These are phyloP conservation scores for Fagus crenata DNA, from an alignment of 306 rosid species.

Conservation along the genomic window DNA sequence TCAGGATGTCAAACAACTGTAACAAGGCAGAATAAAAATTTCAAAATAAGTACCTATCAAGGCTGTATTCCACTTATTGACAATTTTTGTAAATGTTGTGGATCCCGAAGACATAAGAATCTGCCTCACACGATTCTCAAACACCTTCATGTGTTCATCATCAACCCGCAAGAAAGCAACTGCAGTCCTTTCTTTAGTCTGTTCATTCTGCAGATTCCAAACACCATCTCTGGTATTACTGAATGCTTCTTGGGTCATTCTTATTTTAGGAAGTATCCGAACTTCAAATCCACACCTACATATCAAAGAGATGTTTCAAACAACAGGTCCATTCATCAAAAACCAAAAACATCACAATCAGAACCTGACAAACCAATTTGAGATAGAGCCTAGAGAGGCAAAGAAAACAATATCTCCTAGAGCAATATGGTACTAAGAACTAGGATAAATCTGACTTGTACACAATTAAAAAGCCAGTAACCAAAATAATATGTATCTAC, in stretches of 20 bases:
- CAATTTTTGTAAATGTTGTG: constrained; percentile 95
- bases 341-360: background rate
- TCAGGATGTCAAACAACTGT: background rate
- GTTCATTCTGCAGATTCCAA: constrained; percentile 98
- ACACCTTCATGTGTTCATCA: constrained; percentile 97
- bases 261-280: constrained; percentile 94
- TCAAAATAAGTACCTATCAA: constrained; percentile 60
- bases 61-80: constrained; percentile 98
- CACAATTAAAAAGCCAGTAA: background rate
- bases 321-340: constrained; percentile 8
- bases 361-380: background rate
- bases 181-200: constrained; percentile 93
- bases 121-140: constrained; percentile 98
- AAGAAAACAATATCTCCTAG: background rate
- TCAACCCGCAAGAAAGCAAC: constrained; percentile 97
- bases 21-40: background rate
- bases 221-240: constrained; percentile 94
- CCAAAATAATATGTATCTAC: background rate
- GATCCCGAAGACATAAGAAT: constrained; percentile 99
- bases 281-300: constrained; percentile 94
- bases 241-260: constrained; percentile 98
- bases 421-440: background rate
- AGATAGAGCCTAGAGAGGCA: background rate
- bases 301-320: constrained; percentile 7
- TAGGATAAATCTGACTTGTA: background rate